Base-by-base conservation (phyloP, 352 stramenopile genomes). In the Globisporangium canariense region DNA sequence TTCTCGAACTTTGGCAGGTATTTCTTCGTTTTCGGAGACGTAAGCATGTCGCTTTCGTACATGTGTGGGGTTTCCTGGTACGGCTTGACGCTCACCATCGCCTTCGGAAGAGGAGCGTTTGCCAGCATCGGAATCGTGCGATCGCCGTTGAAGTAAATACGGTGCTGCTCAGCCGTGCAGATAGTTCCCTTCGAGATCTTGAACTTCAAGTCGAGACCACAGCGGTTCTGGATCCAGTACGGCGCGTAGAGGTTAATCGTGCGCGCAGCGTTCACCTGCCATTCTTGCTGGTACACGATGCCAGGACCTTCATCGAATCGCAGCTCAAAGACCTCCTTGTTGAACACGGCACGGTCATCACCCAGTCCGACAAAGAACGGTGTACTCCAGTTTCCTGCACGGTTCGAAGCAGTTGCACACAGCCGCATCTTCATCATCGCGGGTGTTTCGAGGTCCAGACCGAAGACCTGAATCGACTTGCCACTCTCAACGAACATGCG, bases 191-290 rank as follows among this genome's bases (percentile, higher is more conserved):
- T 83, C 25, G 75, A 65, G 16, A 93, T 22, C 40, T 88, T 89
- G 60, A 90, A 83, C 3, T 70, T 67, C 45, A 94, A 66, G 36
- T 96, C 88, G 10, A 96, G 72, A 8, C 88, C 88, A 60, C 74
- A 88, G 38, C 83, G 81, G 64, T 96, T 96, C 62, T 93, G 86
- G 64, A 96, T 89, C 88, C 88, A 96, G 64, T 89, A 96, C 5
- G 85, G 88, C 11, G 73, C 76, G 52, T 79, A 93, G 20, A 96
- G 64, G 49, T 79, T 80, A n/a, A 93, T 65, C 7, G 72, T 82
- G 22, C 88, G 83, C 3, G 81, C 72, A 40, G 74, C 63, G 32
- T 91, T 81, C 22, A 66, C 40, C 10, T 80, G 73, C 85, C 86
- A 94, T 56, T 88, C 70, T 32, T 89, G 84, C 3, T 92, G 75